A percentile compares a stretch with the other conserved stretches of the same genome.
Conservation (phyloP, 192 early-diverging fungal genomes). For the Backusella psychrophila region DNA sequence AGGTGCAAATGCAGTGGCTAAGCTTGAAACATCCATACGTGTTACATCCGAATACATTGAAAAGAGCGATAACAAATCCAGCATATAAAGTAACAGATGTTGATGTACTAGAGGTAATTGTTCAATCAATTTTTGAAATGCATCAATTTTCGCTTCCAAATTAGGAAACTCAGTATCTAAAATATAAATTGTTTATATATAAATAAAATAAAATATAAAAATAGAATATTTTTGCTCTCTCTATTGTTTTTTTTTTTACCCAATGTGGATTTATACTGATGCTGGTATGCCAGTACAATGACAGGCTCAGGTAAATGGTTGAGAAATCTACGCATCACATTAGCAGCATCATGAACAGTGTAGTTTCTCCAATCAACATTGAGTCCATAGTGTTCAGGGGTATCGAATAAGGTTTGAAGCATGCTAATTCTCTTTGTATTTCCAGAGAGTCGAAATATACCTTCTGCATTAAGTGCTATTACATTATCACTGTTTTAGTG, state of each 20-base stretch:
- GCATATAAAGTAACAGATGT: conserved; percentile 61
- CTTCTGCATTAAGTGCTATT: conserved; percentile 34
- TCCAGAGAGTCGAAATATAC: conserved; percentile 79
- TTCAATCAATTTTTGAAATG: conserved; percentile 54
- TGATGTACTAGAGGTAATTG: conserved; percentile 55
- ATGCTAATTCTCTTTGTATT: conserved; percentile 65
- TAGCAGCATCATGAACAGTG: conserved; percentile 75
- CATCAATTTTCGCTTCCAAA: conserved; percentile 32
- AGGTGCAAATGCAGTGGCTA: conserved; percentile 74
- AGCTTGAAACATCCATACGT: conserved; percentile 66
- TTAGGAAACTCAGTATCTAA: conserved; percentile 7
- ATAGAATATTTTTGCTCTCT: background rate
- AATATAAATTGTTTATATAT: conserved; percentile 18
- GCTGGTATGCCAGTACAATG: conserved; percentile 61
- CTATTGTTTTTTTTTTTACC: conserved; percentile 23
- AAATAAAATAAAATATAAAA: background rate
- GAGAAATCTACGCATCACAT: conserved; percentile 67
- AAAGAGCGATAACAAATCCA: conserved; percentile 60
- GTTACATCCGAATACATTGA: conserved; percentile 48
- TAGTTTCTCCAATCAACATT: conserved; percentile 60
- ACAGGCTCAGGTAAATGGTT: conserved; percentile 72
- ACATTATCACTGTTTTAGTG: background rate
- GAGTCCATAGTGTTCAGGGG: conserved; percentile 54
- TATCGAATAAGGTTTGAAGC: conserved; percentile 67
- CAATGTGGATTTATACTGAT: conserved; percentile 55